Percentiles rank a stretch among this genome's conserved stretches.
These are phyloP conservation scores for Cladophialophora psammophila DNA, from an alignment of 2,329 filamentous ascomycete genomes.

Conservation along the genomic window DNA sequence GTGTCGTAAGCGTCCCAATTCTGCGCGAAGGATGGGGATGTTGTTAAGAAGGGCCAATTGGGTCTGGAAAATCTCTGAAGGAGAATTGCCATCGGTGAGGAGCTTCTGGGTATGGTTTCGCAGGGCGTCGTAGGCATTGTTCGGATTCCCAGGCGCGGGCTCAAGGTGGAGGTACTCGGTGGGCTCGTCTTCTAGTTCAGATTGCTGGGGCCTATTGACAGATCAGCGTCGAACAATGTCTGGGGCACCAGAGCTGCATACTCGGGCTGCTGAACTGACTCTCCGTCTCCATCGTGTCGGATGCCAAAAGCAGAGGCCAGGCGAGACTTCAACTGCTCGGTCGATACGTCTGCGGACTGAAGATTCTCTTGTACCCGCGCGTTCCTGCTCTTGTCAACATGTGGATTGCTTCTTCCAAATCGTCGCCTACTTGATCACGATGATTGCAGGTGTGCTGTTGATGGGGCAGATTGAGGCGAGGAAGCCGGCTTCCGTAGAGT, in stretches of 20 bases:
- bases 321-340: constrained; percentile 70
- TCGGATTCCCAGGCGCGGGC: constrained; percentile 35
- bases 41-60: constrained; percentile 30
- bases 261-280: constrained; percentile 9
- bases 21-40: constrained; percentile 36
- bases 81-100: constrained; percentile 29
- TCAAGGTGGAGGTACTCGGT: constrained; percentile 32
- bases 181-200: background rate
- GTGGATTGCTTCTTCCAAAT: background rate
- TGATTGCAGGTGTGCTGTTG: constrained; percentile 76
- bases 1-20: constrained; percentile 26
- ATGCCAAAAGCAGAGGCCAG: constrained; percentile 56
- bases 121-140: constrained; percentile 40
- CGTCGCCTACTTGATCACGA: constrained; percentile 73
- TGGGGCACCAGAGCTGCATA: constrained; percentile 9
- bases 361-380: constrained; percentile 81
- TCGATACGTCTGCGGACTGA: constrained; percentile 61
- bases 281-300: background rate
- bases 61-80: constrained; percentile 27
- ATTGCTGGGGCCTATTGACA: background rate
- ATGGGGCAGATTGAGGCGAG: constrained; percentile 83
- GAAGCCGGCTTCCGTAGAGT: constrained; percentile 81
- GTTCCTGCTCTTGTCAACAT: constrained; percentile 59
- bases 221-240: background rate
- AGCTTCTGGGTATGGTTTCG: constrained; percentile 36